Conservation (phyloP, 1,284 basidiomycete species). For the Papiliotrema fonsecae region DNA sequence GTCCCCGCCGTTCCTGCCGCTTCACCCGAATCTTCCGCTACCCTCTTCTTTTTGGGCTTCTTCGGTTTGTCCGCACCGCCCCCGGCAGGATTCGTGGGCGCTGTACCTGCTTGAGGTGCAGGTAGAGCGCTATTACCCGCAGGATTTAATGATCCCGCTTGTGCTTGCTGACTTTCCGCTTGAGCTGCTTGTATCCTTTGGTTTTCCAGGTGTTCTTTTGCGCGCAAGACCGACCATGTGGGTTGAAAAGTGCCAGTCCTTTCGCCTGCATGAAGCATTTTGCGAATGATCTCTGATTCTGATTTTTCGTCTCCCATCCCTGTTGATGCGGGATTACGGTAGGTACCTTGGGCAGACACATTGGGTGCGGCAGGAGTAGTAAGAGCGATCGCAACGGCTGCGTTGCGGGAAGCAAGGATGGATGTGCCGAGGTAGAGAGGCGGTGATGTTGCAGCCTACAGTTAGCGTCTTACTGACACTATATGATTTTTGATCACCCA, state of each 20-base stretch:
- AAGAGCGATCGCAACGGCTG: constrained; percentile 40
- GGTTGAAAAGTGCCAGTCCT: constrained; percentile 31
- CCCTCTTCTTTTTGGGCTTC: constrained; percentile 23
- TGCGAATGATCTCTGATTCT: constrained; percentile 27
- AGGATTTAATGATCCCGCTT: neutral
- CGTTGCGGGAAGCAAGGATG: constrained; percentile 44
- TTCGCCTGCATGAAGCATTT: constrained; percentile 31
- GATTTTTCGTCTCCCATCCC: constrained; percentile 13
- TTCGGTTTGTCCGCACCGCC: constrained; percentile 11
- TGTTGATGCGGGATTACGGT: constrained; percentile 17
- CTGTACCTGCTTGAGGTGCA: neutral
- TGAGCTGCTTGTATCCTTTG: constrained; percentile 4
- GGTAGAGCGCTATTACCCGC: neutral
- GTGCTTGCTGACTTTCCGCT: neutral
- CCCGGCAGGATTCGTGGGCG: neutral
- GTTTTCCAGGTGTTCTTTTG: constrained; percentile 25
- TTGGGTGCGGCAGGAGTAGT: constrained; percentile 40
- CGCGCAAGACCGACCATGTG: constrained; percentile 34
- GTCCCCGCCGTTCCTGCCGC: constrained; percentile 1
- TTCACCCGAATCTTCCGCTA: constrained; percentile 1
- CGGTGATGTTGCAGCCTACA: constrained; percentile 46
- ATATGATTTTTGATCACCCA: constrained; percentile 16
- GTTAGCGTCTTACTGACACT: neutral
- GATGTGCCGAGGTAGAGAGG: constrained; percentile 48
- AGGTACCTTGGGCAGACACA: constrained; percentile 34